Base-by-base conservation (phyloP, 2,329 filamentous ascomycete species). In the Aspergillus tubingensis region DNA sequence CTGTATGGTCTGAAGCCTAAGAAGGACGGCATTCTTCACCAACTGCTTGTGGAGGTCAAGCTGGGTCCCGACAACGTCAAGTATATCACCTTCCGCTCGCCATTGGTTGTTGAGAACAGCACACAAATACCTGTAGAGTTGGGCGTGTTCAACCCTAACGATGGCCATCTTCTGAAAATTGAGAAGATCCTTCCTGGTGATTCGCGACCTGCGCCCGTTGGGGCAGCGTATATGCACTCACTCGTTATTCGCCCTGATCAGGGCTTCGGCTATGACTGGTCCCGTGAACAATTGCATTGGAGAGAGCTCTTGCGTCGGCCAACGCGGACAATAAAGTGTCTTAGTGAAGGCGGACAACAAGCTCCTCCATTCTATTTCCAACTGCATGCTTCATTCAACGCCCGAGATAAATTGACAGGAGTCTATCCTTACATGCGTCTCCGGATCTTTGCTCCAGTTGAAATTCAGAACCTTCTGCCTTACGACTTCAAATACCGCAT, bases 401-500 rank as follows among this genome's bases (percentile, higher is more conserved):
- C 86, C 75, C 88, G 90, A 51, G 92, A 96, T 67, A 92, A 95
- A 3, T 80, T 96, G 61, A 90, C 90, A 1, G 88, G 83, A 84
- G 85, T 89, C 62, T 99, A 99, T 72, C 95, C 95, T 0, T 95
- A 95, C 75, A 98, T 99, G 95, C 88, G 88, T 61, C 84, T 99
- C 65, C 91, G 93, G 67, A 85, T 99, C 2, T 96, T 92, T 23
- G 94, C 95, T 0, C 95, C 96, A 0, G 87, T 99, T 13, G 94
- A 96, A 53, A 84, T 99, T 4, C 94, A 99, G 75, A 99, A 99
- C 67, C 80, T 99, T 47, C 80, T 99, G 39, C 95, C 95, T 0
- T 98, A 95, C 72, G 95, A 99, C 77, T 99, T 99, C 86, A 98
- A 99, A 77, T 99, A 99, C 76, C 88, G 94, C 58, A 98, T 99